Evolutionary conservation across 1,284 basidiomycete species (phyloP).

Genomic region (Coniferiporia sulphurascens): DNA sequence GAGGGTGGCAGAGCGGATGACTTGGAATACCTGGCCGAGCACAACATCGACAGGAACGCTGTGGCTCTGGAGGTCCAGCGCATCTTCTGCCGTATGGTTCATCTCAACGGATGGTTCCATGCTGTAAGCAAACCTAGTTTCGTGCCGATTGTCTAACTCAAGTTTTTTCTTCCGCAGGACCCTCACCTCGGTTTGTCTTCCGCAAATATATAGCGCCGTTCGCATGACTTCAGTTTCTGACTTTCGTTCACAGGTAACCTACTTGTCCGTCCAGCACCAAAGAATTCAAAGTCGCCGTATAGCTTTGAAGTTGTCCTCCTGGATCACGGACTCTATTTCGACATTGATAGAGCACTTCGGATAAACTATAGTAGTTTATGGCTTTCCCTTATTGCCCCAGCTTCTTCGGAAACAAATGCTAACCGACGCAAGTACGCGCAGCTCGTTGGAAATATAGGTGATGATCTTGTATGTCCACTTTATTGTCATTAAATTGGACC

Average conservation of each 20-base stretch:
- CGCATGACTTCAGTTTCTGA: neutral
- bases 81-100: constrained; percentile 96
- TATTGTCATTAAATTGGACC: neutral
- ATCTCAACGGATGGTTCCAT: constrained; percentile 90
- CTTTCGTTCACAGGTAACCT: constrained; percentile 64
- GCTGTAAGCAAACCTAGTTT: constrained; percentile 45
- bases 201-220: too few relatives aligned
- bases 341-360: constrained; percentile 73
- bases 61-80: constrained; percentile 86
- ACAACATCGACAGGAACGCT: constrained; percentile 90
- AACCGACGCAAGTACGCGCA: constrained; percentile 82
- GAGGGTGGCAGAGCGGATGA: constrained; percentile 90
- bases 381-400: constrained; percentile 78
- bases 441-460: constrained; percentile 84
- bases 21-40: constrained; percentile 75
- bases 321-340: constrained; percentile 92
- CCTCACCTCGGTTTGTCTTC: constrained; percentile 58
- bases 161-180: constrained; percentile 43
- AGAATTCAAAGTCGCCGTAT: constrained; percentile 69
- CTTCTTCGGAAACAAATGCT: constrained; percentile 55
- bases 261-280: constrained; percentile 75
- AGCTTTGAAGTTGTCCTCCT: constrained; percentile 94
- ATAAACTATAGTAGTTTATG: constrained; percentile 80
- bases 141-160: neutral
- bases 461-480: constrained; percentile 62